A percentile compares a stretch with the other conserved stretches of the same genome.
These are phyloP conservation scores for Pleurotus pulmonarius DNA, from an alignment of 768 basidiomycete genomes.

Conservation along the genomic window DNA sequence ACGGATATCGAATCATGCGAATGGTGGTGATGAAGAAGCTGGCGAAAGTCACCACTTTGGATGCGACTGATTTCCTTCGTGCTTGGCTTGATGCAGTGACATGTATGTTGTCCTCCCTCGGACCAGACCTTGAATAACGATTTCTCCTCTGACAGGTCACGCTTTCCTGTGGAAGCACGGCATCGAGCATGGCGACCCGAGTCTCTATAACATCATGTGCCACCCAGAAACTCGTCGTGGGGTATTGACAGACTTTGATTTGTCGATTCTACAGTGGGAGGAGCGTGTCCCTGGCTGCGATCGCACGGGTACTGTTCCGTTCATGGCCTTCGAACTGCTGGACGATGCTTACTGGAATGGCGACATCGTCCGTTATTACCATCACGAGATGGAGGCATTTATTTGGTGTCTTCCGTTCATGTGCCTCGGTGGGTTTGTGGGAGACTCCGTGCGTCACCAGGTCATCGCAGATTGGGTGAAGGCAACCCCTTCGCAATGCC, in stretches of 20 bases:
- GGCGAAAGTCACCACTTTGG: neutral
- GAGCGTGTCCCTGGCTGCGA: conserved; percentile 8
- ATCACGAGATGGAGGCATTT: conserved; percentile 30
- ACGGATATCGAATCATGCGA: neutral
- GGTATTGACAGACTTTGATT: conserved; percentile 26
- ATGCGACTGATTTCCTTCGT: neutral
- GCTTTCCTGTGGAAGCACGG: conserved; percentile 20
- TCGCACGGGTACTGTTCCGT: conserved; percentile 23
- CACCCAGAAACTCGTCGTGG: conserved; percentile 12
- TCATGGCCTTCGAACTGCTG: conserved; percentile 29
- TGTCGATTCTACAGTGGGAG: conserved; percentile 12
- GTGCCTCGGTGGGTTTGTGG: neutral
- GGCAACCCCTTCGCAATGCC: neutral
- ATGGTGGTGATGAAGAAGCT: neutral
- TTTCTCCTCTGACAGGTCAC: conserved; percentile 16
- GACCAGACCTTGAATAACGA: neutral
- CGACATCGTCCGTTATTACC: conserved; percentile 17
- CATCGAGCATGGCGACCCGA: conserved; percentile 27
- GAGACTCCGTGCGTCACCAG: neutral
- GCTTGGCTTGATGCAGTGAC: conserved; percentile 4
- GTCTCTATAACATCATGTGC: conserved; percentile 26
- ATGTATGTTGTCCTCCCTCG: conserved; percentile 8
- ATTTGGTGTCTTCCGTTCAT: conserved; percentile 21
- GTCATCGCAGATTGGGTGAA: neutral
- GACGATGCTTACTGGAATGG: conserved; percentile 10